These are phyloP conservation scores for Cyclotella sp. DNA, from an alignment of 108 stramenopile genomes.

Conservation along the genomic window DNA sequence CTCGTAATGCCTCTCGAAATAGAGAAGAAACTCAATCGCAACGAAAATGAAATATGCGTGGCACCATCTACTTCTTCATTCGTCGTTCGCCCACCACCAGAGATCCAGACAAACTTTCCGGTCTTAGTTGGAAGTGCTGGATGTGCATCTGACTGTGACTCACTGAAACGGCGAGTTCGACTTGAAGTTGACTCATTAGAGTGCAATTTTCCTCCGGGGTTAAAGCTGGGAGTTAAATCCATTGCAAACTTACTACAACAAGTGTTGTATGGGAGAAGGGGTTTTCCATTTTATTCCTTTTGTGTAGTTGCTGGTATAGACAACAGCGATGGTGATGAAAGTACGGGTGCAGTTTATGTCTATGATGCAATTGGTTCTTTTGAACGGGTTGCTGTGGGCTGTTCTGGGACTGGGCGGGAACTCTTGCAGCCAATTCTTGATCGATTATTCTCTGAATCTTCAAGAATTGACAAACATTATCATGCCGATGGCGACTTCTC, in stretches of 20 bases:
- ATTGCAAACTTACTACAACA: constrained; percentile 75
- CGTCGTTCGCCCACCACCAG: not conserved
- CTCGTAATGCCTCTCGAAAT: constrained; percentile 27
- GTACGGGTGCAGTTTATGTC: constrained; percentile 64
- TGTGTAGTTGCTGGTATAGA: constrained; percentile 78
- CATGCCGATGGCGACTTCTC: not conserved
- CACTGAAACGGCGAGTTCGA: constrained; percentile 65
- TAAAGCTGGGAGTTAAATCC: constrained; percentile 32
- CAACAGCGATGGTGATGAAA: constrained; percentile 1
- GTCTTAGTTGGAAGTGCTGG: constrained; percentile 75
- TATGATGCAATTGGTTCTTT: constrained; percentile 91
- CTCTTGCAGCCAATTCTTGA: constrained; percentile 86
- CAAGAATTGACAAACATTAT: not conserved
- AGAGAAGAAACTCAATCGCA: not conserved
- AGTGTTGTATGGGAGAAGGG: constrained; percentile 70
- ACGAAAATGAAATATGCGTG: not conserved
- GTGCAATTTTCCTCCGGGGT: constrained; percentile 17
- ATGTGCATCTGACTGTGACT: constrained; percentile 81
- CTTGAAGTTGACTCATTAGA: constrained; percentile 59
- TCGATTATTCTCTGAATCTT: constrained; percentile 59
- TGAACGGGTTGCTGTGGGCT: constrained; percentile 83
- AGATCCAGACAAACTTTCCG: constrained; percentile 27
- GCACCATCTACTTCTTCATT: not conserved
- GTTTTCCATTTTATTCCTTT: constrained; percentile 87
- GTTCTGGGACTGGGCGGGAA: constrained; percentile 80